A percentile compares a stretch with the other conserved stretches of the same genome.
phyloP scores from a whole-genome alignment of 1,284 basidiomycete species.

The Schizophyllum commune region DNA sequence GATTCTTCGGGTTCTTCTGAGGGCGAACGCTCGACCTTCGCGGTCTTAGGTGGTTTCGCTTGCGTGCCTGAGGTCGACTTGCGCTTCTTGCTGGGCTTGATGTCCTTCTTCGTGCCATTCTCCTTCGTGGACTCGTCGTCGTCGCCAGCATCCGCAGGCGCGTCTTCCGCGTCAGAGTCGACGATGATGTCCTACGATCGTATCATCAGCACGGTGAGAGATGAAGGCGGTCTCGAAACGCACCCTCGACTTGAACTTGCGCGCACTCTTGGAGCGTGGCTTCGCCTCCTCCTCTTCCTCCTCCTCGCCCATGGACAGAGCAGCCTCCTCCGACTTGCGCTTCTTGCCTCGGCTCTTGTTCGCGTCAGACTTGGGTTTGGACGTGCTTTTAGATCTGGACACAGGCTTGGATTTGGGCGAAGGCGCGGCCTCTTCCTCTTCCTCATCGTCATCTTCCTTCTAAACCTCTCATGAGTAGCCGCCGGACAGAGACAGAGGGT shows the following conservation, averaged over 20 bases:
- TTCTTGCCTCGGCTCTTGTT: conserved; percentile 15
- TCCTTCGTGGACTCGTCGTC: background rate
- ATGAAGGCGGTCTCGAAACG: background rate
- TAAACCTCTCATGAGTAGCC: no score
- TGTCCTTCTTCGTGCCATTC: conserved; percentile 7
- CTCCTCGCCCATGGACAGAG: background rate
- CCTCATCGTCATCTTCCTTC: conserved; percentile 3
- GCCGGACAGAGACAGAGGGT: conserved; percentile 1
- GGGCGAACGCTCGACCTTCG: background rate
- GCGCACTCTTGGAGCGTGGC: background rate
- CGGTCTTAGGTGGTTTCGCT: conserved; percentile 4
- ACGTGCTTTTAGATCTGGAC: conserved; percentile 1
- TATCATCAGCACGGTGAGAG: background rate
- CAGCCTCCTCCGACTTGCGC: conserved; percentile 14
- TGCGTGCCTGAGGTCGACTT: background rate
- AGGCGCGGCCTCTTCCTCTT: conserved; percentile 9
- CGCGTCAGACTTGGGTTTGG: conserved; percentile 5
- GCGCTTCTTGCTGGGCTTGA: conserved; percentile 7
- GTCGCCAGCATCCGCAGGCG: background rate
- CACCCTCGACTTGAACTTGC: background rate
- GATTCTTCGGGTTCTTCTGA: background rate
- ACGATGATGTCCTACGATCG: conserved; percentile 9
- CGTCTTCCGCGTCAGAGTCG: conserved; percentile 13
- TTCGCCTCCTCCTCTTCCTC: conserved; percentile 10
- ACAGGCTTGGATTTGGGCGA: background rate